Evolutionary conservation across 352 stramenopile species (phyloP).

Genomic region (Phytopythium chamaehyphon): DNA sequence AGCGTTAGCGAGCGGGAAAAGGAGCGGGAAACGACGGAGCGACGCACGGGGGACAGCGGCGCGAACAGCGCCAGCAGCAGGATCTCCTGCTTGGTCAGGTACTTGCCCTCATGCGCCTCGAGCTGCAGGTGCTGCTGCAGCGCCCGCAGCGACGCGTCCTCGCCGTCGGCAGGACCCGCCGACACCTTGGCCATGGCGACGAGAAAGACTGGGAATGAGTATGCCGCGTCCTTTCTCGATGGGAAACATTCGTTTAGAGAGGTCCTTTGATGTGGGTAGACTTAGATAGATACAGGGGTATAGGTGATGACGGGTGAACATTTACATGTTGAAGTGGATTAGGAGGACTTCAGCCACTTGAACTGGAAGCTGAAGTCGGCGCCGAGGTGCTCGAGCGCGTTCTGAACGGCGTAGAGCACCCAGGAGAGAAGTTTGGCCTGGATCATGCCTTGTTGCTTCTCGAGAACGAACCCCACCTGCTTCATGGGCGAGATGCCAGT

Average conservation of each 20-base stretch:
- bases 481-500: no score
- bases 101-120: constrained; percentile 58
- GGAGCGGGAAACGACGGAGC: not conserved
- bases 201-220: constrained; percentile 1
- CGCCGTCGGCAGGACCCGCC: constrained; percentile 34
- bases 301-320: no score
- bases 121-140: constrained; percentile 78
- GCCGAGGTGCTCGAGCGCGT: no score
- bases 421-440: no score
- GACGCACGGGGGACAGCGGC: constrained; percentile 15
- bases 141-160: constrained; percentile 36
- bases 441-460: no score
- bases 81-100: constrained; percentile 78
- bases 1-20: not conserved
- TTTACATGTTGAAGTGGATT: no score
- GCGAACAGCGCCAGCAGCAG: constrained; percentile 62
- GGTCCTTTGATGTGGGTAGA: no score
- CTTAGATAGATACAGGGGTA: no score
- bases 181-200: constrained; percentile 22
- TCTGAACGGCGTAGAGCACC: no score
- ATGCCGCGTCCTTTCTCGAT: not conserved
- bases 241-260: not conserved
- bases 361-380: no score
- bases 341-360: no score
- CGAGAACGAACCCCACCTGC: no score